Conservation (phyloP, 371 early-diverging fungal species). For the Choanephora cucurbitarum region DNA sequence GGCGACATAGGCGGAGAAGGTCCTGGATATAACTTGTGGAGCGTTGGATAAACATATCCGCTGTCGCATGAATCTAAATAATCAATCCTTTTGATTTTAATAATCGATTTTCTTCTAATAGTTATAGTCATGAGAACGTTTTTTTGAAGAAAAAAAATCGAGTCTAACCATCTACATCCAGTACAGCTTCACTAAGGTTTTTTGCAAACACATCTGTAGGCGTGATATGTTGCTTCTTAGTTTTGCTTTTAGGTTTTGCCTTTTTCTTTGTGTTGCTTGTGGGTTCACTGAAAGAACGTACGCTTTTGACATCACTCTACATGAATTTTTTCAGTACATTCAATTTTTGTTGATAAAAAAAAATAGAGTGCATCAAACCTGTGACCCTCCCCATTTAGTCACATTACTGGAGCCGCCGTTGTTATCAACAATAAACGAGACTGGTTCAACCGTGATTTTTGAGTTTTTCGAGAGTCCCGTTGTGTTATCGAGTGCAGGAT, state of each 20-base stretch:
- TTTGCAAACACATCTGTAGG: constrained; percentile 50
- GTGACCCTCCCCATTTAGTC: constrained; percentile 13
- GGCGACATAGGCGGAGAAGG: constrained; percentile 21
- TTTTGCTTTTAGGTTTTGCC: constrained; percentile 6
- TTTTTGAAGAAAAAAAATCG: background rate
- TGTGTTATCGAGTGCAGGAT: constrained; percentile 35
- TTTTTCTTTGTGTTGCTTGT: constrained; percentile 17
- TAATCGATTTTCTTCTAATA: background rate
- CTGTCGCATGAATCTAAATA: constrained; percentile 46
- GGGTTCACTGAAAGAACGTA: constrained; percentile 15
- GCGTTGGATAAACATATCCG: constrained; percentile 37
- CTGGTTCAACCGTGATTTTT: constrained; percentile 17
- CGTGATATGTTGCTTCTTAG: constrained; percentile 11
- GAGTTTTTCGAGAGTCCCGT: constrained; percentile 8
- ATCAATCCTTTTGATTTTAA: no score
- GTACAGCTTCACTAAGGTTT: constrained; percentile 49
- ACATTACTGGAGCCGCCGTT: background rate
- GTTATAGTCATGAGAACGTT: background rate
- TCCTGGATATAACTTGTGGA: constrained; percentile 20
- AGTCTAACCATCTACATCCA: constrained; percentile 45
- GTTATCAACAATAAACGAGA: constrained; percentile 1
- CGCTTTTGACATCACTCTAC: constrained; percentile 17
- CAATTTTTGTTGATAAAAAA: background rate
- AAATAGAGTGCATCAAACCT: constrained; percentile 8
- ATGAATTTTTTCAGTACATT: constrained; percentile 10